Conservation (phyloP, 2,329 filamentous ascomycete genomes). For the Phialocephala subalpina region DNA sequence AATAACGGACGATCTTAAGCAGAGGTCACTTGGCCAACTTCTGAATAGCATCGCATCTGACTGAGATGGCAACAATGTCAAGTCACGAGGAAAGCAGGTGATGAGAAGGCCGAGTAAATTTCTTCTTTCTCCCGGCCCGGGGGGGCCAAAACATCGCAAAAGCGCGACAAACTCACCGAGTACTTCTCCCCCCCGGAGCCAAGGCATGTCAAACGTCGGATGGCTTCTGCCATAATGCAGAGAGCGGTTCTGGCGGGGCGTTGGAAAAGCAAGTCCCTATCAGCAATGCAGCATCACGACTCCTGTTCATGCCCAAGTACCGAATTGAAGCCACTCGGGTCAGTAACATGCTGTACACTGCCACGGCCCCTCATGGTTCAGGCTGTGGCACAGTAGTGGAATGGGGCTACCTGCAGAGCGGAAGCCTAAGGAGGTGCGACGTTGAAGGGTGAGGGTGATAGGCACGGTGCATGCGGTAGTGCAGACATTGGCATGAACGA, state of each 20-base stretch:
- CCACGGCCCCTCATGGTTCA: background rate
- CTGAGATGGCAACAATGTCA: background rate
- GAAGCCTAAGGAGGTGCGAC: background rate
- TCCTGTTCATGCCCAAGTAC: conserved; percentile 3
- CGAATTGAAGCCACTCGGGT: background rate
- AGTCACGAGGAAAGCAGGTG: conserved; percentile 4
- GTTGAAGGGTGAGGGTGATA: background rate
- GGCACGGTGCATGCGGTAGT: background rate
- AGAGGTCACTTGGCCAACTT: background rate
- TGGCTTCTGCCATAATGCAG: background rate
- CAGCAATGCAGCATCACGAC: background rate
- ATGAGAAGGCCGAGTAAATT: background rate
- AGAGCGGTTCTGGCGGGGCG: background rate
- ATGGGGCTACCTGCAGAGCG: conserved; percentile 1
- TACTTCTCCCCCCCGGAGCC: background rate
- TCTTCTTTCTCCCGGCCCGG: background rate
- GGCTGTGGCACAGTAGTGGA: conserved; percentile 4
- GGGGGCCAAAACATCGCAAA: background rate
- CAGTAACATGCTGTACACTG: background rate
- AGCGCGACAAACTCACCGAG: background rate
- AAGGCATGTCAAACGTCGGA: conserved; percentile 6
- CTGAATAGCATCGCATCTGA: background rate
- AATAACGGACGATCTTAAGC: background rate
- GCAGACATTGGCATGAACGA: conserved; percentile 12
- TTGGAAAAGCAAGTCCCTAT: background rate